Percentiles rank a stretch among this genome's conserved stretches.
These are phyloP conservation scores for Sporormia fimetaria DNA, from an alignment of 495 filamentous ascomycete species.

Conservation along the genomic window DNA sequence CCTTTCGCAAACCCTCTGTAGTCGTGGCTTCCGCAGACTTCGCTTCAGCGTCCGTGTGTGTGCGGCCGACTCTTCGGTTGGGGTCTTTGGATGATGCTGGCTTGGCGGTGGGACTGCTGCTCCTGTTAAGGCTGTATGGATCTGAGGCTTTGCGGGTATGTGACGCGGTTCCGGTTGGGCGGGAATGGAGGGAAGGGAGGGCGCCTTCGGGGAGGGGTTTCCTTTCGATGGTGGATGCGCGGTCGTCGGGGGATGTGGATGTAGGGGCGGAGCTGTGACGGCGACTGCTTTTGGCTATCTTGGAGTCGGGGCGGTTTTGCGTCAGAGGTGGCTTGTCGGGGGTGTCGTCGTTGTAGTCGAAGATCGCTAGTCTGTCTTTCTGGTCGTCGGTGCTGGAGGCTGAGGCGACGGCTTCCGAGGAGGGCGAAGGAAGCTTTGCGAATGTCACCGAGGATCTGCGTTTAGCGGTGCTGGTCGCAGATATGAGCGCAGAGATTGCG, in stretches of 20 bases:
- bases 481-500: conserved; percentile 16
- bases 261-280: conserved; percentile 12
- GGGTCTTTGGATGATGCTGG: no score
- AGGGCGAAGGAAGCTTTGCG: background rate
- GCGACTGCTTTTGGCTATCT: conserved; percentile 4
- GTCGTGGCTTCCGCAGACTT: background rate
- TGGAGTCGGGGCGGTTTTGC: conserved; percentile 5
- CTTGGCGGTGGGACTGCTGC: background rate
- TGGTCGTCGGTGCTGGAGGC: conserved; percentile 11
- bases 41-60: background rate
- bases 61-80: no score
- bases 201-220: background rate
- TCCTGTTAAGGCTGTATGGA: no score
- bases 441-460: background rate
- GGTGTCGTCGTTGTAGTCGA: conserved; percentile 33
- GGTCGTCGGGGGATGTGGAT: background rate
- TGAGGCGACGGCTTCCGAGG: background rate
- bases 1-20: conserved; percentile 3
- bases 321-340: conserved; percentile 4
- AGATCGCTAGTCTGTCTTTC: conserved; percentile 27
- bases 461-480: background rate
- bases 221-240: conserved; percentile 1
- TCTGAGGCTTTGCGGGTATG: no score
- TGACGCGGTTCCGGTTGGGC: no score
- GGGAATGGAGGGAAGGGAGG: conserved; percentile 9